Percentiles rank a stretch among this genome's conserved stretches.
phyloP scores from a whole-genome alignment of 441 rosid species.

The Theobroma grandiflorum region DNA sequence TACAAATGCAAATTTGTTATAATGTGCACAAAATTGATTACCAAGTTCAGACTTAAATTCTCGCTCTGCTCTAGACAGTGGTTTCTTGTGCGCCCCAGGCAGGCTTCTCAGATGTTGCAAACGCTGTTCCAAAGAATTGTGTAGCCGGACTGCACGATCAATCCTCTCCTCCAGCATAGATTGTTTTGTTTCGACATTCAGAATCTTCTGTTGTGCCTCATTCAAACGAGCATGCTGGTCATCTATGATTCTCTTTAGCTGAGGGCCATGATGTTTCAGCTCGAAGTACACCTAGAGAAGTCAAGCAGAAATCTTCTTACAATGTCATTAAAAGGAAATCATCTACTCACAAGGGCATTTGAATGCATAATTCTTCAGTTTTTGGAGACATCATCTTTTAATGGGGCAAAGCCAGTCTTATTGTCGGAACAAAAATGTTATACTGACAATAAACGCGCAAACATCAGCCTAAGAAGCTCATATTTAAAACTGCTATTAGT shows the following conservation, averaged over 20 bases:
- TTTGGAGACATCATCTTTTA: background rate
- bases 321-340: constrained; percentile 7
- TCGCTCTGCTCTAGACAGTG: constrained; percentile 86
- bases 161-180: constrained; percentile 65
- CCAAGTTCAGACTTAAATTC: constrained; percentile 91
- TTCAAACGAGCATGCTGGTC: constrained; percentile 71
- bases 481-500: background rate
- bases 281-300: constrained; percentile 76
- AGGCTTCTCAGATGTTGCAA: constrained; percentile 72
- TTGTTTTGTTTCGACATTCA: constrained; percentile 77
- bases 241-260: constrained; percentile 77
- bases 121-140: constrained; percentile 70
- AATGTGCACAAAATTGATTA: constrained; percentile 40
- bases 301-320: constrained; percentile 21
- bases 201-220: constrained; percentile 69
- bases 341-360: background rate
- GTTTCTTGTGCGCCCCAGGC: constrained; percentile 83
- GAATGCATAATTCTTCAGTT: background rate
- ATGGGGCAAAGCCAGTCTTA: background rate
- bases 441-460: background rate
- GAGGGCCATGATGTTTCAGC: constrained; percentile 92
- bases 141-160: constrained; percentile 48
- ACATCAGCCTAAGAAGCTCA: background rate
- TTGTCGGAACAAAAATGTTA: background rate
- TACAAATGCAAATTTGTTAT: background rate